A percentile compares a stretch with the other conserved stretches of the same genome.
These are phyloP conservation scores for Cyclospora cayetanensis DNA, from an alignment of 169 alveolate genomes.

Conservation along the genomic window DNA sequence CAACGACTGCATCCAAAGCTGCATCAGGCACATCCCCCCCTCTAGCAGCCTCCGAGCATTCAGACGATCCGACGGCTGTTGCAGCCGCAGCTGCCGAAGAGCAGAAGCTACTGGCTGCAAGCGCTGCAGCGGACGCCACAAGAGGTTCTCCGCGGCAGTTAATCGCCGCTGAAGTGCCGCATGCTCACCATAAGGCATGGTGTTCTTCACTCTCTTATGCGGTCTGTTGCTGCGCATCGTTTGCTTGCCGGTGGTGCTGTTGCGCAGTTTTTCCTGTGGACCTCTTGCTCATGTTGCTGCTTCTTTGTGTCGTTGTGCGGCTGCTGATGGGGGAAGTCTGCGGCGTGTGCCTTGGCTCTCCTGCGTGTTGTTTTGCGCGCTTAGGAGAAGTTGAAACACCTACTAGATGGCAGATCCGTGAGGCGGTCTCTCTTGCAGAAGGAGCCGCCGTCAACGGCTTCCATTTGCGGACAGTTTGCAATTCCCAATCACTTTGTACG, in stretches of 20 bases:
- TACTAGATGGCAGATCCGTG: constrained; percentile 14
- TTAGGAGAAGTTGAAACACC: neutral
- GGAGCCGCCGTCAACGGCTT: constrained; percentile 29
- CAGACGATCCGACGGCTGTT: neutral
- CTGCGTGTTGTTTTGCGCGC: too few relatives aligned
- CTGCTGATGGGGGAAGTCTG: neutral
- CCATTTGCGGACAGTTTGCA: constrained; percentile 34
- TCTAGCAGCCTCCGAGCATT: too few relatives aligned
- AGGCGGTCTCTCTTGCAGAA: constrained; percentile 30
- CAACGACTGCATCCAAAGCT: too few relatives aligned
- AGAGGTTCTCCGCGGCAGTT: constrained; percentile 13
- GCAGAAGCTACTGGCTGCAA: constrained; percentile 27
- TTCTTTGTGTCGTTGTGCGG: neutral
- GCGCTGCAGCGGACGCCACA: constrained; percentile 19
- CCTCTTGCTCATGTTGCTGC: neutral
- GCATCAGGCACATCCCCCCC: too few relatives aligned
- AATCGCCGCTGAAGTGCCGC: neutral
- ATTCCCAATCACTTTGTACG: constrained; percentile 17
- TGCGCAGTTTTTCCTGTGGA: neutral
- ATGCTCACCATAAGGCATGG: constrained; percentile 2
- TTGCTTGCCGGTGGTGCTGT: neutral
- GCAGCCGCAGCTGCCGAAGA: constrained; percentile 48
- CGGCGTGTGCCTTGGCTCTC: neutral
- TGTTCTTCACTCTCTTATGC: neutral
- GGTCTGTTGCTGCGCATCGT: neutral